Evolutionary conservation across 495 filamentous ascomycete genomes (phyloP).

Genomic region (Xylaria scruposa): DNA sequence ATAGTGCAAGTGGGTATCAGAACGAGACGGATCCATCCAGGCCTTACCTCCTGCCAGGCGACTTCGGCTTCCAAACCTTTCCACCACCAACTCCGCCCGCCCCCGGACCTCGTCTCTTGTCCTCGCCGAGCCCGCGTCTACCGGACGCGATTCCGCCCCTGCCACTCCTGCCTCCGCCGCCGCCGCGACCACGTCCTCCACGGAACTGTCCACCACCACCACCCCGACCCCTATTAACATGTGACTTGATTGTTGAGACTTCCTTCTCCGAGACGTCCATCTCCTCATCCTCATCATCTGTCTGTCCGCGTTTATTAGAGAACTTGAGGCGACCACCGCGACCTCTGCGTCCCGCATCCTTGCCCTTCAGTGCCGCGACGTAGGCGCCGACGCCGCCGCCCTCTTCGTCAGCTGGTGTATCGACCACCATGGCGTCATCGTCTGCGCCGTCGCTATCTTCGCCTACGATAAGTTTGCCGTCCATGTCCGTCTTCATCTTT

Average conservation of each 20-base stretch:
- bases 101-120: constrained; percentile 48
- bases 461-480: constrained; percentile 88
- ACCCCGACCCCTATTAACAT: constrained; percentile 39
- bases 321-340: constrained; percentile 89
- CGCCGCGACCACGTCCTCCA: constrained; percentile 33
- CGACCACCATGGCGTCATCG: constrained; percentile 65
- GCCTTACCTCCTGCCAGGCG: constrained; percentile 39
- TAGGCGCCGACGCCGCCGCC: constrained; percentile 85
- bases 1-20: constrained; percentile 38
- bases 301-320: constrained; percentile 67
- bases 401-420: constrained; percentile 52
- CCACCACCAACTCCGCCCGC: constrained; percentile 32
- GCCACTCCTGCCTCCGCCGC: constrained; percentile 44
- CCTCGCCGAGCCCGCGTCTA: constrained; percentile 55
- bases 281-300: constrained; percentile 63
- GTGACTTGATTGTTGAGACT: constrained; percentile 55
- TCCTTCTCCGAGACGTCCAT: constrained; percentile 77
- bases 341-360: constrained; percentile 80
- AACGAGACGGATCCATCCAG: background rate
- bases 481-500: constrained; percentile 75
- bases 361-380: constrained; percentile 85
- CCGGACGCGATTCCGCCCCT: constrained; percentile 54
- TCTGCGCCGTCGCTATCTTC: constrained; percentile 52
- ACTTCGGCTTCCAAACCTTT: constrained; percentile 49
- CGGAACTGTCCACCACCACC: constrained; percentile 22